Base-by-base conservation (phyloP, 306 rosid genomes). In the Malus fusca region DNA sequence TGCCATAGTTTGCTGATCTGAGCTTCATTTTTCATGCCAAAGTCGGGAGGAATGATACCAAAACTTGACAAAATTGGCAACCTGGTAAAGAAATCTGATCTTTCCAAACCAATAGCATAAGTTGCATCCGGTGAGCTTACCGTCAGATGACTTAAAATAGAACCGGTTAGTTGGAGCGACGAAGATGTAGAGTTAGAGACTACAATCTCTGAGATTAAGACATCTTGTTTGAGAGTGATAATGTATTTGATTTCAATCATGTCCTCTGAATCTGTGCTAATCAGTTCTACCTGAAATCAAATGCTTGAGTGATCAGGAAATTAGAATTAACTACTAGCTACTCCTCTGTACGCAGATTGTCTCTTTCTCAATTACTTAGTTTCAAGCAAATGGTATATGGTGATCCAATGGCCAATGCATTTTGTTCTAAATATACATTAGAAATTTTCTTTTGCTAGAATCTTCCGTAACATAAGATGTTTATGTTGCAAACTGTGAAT, bases 111-210 rank as follows among this genome's bases (percentile, higher is more conserved):
- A 43, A 94, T 25, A 52, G 96, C 97, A 68, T 73, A 92, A 35
- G 97, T 92, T 69, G 98, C 97, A 66, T 90, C 96, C 11, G 98
- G 93, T 44, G 97, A 74, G 84, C 97, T 91, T 72, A 90, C 90
- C 63, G 94, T 91, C 79, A 94, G 74, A 86, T 94, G 97, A 76
- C 82, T 91, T 43, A 94, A 79, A 42, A 91, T 69, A 64, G 81
- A 82, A 22, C 96, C 98, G 59, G 74, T 85, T 79, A 91, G 82
- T 37, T 73, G 88, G 64, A 91, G 82, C 46, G 93, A 75, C 12
- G 85, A 63, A 72, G 89, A 51, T 5, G 79, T 82, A 17, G 82
- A 85, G 79, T 94, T 94, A 33, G 85, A 78, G 71, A 91, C 81
- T 76, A 80, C 77, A 33, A 94, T 68, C 78, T 90, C 86, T 9